Conservation (phyloP, 2,329 filamentous ascomycete genomes). For the Diplocarpon mali region DNA sequence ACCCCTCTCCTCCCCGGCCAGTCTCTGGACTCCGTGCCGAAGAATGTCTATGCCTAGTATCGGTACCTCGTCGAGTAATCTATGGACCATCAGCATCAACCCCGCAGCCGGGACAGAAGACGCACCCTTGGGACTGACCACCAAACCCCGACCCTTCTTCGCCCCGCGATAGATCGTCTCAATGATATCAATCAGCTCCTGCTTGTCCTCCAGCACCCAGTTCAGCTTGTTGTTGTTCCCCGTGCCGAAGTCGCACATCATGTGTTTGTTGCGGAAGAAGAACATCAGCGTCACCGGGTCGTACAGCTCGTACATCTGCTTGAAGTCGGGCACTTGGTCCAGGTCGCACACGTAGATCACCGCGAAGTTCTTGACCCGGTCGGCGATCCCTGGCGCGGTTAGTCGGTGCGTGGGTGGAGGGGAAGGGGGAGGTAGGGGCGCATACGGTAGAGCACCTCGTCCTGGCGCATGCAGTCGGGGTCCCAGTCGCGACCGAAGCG, state of each 20-base stretch:
- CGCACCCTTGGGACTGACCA: slow-evolving; percentile 78
- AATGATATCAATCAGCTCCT: slow-evolving; percentile 96
- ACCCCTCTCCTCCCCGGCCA: slow-evolving; percentile 3
- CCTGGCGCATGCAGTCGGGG: slow-evolving; percentile 69
- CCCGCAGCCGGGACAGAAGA: not conserved
- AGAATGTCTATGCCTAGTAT: slow-evolving; percentile 36
- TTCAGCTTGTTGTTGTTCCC: slow-evolving; percentile 99
- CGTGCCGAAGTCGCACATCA: slow-evolving; percentile 96
- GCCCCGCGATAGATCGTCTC: slow-evolving; percentile 98
- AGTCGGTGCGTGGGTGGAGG: not conserved
- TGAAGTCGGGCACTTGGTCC: slow-evolving; percentile 85
- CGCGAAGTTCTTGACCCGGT: slow-evolving; percentile 86
- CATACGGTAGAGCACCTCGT: slow-evolving; percentile 60
- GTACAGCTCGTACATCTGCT: slow-evolving; percentile 88
- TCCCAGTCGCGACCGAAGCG: slow-evolving; percentile 85
- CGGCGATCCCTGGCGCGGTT: slow-evolving; percentile 51
- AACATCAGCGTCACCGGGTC: slow-evolving; percentile 94
- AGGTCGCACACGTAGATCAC: slow-evolving; percentile 92
- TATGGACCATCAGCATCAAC: slow-evolving; percentile 9
- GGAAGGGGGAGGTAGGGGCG: not conserved
- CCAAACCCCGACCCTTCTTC: slow-evolving; percentile 93
- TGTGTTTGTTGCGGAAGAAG: slow-evolving; percentile 97
- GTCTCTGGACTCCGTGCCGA: not conserved
- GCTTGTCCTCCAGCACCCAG: slow-evolving; percentile 94
- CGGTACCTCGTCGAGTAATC: slow-evolving; percentile 58